Conservation (phyloP, 176 grass and related monocot species). For the Echinochloa phyllopogon region DNA sequence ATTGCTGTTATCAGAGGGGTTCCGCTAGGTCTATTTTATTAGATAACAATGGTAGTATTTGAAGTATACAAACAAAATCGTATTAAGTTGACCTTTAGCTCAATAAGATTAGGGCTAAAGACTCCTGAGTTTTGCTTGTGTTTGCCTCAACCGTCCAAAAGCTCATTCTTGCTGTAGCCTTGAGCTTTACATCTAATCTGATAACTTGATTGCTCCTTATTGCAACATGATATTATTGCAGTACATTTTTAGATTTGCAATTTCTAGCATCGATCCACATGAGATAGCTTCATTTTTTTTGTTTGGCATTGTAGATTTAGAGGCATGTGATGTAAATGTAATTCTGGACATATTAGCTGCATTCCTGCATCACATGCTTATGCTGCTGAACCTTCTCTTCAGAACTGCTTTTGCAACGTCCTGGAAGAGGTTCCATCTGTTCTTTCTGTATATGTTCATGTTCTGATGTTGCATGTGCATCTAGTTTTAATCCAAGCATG, state of each 20-base stretch:
- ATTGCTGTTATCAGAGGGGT: neutral
- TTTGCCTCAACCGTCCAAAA: neutral
- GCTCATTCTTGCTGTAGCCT: neutral
- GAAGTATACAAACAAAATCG: neutral
- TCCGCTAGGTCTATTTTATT: neutral
- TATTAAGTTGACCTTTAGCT: neutral
- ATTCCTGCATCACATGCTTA: neutral
- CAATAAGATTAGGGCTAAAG: neutral
- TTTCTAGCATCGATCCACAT: conserved; percentile 8
- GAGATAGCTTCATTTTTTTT: conserved; percentile 27
- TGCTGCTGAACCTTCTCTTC: neutral
- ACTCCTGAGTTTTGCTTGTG: neutral
- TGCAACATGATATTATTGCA: neutral
- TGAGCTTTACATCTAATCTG: neutral
- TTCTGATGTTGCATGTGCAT: neutral
- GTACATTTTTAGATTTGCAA: neutral
- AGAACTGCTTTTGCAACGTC: neutral
- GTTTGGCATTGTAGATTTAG: conserved; percentile 31
- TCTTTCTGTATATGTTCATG: neutral
- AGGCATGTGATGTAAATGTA: conserved; percentile 23
- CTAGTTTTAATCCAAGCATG: neutral
- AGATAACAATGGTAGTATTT: neutral
- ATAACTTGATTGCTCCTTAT: conserved; percentile 1
- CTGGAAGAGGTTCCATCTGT: neutral
- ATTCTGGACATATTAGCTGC: neutral